Percentiles rank a stretch among this genome's conserved stretches.
These are phyloP conservation scores for Trichoderma lentiforme DNA, from an alignment of 2,329 filamentous ascomycete species.

Conservation along the genomic window DNA sequence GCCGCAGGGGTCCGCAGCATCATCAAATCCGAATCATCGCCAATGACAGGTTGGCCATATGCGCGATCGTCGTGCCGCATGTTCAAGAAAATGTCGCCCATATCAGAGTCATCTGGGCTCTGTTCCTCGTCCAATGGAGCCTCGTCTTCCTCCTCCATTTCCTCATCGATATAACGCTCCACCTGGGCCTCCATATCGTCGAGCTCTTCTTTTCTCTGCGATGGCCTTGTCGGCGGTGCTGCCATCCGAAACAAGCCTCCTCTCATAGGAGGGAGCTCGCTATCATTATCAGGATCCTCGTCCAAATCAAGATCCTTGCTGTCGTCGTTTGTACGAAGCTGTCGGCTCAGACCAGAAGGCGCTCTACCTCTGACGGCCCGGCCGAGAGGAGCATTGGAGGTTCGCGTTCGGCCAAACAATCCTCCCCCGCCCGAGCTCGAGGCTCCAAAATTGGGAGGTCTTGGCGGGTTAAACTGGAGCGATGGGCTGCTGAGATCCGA, in stretches of 20 bases:
- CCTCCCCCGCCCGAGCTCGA: conserved; percentile 32
- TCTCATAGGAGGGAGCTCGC: conserved; percentile 32
- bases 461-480: conserved; percentile 41
- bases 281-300: conserved; percentile 35
- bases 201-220: conserved; percentile 24
- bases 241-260: conserved; percentile 34
- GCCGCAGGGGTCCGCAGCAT: conserved; percentile 55
- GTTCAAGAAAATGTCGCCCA: conserved; percentile 49
- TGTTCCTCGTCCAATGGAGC: conserved; percentile 37
- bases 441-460: conserved; percentile 40
- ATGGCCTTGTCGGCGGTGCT: conserved; percentile 18
- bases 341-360: conserved; percentile 51
- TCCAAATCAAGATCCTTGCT: conserved; percentile 27
- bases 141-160: conserved; percentile 34
- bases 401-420: conserved; percentile 37
- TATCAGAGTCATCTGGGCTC: conserved; percentile 40
- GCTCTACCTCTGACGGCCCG: conserved; percentile 46
- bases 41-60: conserved; percentile 39
- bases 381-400: conserved; percentile 44
- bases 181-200: conserved; percentile 37
- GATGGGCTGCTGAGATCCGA: conserved; percentile 55
- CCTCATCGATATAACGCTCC: conserved; percentile 36
- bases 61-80: conserved; percentile 42
- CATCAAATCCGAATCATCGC: conserved; percentile 50
- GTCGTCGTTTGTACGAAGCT: conserved; percentile 33